Evolutionary conservation across 345 rosid genomes (phyloP), one percentile per base, ranked within the genome.

Genomic region (Gossypium sturtianum): DNA sequence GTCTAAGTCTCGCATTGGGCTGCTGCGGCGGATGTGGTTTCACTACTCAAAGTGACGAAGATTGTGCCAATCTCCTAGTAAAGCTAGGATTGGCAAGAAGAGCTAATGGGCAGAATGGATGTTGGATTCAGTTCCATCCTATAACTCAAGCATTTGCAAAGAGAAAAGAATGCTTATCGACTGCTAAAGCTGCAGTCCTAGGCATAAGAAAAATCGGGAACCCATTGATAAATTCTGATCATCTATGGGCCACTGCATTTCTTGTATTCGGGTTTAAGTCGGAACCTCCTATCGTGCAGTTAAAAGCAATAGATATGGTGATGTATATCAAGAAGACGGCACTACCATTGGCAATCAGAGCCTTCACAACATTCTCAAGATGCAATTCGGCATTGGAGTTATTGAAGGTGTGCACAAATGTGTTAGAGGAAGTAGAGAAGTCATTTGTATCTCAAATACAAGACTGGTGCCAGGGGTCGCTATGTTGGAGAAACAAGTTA

Each of bases 321-420:
- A 81, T 89, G 56, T 91, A 90, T 83, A 92, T 94, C 65, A 89
- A 87, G 84, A 89, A 82, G 83, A 92, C 92, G 17, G 94, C 94
- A 67, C 83, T 91, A 48, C 98, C 98, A 12, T 74, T 92, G 57
- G 97, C 98, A 41, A 87, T 90, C 41, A 82, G 84, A 78, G 89
- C 97, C 53, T 94, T 94, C 83, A 83, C 89, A 27, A 87, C 82
- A 22, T 94, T 89, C 87, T 94, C 96, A 0, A 86, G 97, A 81
- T 94, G 98, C 83, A 94, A 83, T 74, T 88, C 97, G 2, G 97
- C 96, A 7, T 73, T 94, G 60, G 97, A 94, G 83, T 94, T 94
- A 7, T 80, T 90, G 0, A 94, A 90, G 80, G 97, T 94, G 66
- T 87, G 97, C 86, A 92, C 97, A 7, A 92, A 88, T 27, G 94